A percentile compares a stretch with the other conserved stretches of the same genome.
phyloP scores from a whole-genome alignment of 345 rosid genomes.

The Arabis hirsuta region DNA sequence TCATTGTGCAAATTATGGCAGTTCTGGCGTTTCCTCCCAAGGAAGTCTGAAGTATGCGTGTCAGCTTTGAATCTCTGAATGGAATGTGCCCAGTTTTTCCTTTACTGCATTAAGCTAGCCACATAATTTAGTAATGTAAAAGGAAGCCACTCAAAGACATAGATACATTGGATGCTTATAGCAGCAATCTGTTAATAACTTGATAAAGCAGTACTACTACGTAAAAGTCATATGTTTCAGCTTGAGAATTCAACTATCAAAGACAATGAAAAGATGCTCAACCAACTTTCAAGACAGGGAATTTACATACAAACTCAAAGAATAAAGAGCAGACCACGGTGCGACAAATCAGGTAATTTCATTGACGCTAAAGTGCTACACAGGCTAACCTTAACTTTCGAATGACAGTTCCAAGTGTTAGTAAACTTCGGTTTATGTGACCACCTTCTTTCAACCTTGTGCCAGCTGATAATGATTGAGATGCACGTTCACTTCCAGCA shows the following conservation, averaged over 20 bases:
- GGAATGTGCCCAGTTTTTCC: conserved; percentile 90
- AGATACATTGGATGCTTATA: conserved; percentile 11
- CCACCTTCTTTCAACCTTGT: conserved; percentile 92
- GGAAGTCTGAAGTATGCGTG: conserved; percentile 93
- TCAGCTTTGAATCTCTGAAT: conserved; percentile 91
- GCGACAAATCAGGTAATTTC: conserved; percentile 18
- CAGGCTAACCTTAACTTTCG: conserved; percentile 86
- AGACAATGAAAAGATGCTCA: conserved; percentile 15
- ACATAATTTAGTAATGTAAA: conserved; percentile 33
- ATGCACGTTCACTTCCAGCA: conserved; percentile 98
- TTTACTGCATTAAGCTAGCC: conserved; percentile 72
- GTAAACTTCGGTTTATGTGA: conserved; percentile 92
- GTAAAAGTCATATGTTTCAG: conserved; percentile 15
- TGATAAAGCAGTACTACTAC: conserved; percentile 2
- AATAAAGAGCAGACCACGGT: conserved; percentile 25
- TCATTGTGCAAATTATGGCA: conserved; percentile 88
- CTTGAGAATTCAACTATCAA: conserved; percentile 15
- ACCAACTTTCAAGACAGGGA: not conserved
- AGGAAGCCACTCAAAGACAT: conserved; percentile 13
- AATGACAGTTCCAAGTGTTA: conserved; percentile 92
- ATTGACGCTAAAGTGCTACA: conserved; percentile 16
- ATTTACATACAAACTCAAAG: conserved; percentile 3
- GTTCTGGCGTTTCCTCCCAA: conserved; percentile 93
- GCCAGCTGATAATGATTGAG: conserved; percentile 87
- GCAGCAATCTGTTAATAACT: conserved; percentile 17